Evolutionary conservation across 768 basidiomycete genomes (phyloP), one percentile per base, ranked within the genome.

Genomic region (Mycena albidolilacea): DNA sequence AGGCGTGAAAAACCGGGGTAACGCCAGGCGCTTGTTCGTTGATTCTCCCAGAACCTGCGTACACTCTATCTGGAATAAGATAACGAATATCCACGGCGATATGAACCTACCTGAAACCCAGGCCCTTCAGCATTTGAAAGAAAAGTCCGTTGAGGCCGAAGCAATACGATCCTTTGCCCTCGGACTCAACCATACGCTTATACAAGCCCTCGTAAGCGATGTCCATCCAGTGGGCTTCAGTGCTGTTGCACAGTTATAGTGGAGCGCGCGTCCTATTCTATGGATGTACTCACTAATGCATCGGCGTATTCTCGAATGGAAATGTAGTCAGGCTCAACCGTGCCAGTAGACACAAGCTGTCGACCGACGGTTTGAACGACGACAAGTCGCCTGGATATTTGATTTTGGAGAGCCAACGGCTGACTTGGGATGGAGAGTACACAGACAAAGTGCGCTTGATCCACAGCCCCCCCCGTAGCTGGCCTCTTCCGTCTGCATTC

Each of bases 241-340:
- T 72, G 63, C 74, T 75, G 19, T 46, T n/a, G 19, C 19, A 64
- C 38, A 35, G 30, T 37, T 21, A 38, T 7, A 10, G 57, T 19
- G 58, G 1, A 17, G 50, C n/a, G 2, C 11, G 10, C 30, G 6
- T 2, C 7, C 41, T n/a, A 19, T 37, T 7, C 14, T 39, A 54
- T 2, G 0, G 14, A 19, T 4, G 1, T 5, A 67, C 73, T 43
- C 57, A 75, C 74, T 75, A 75, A 44, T 75, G 70, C 74, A 75
- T 69, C 8, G 74, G 59, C 7, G 74, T 75, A 50, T 75, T 72
- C 46, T 75, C 74, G 44, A 75, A 75, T 37, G 74, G 74, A 23
- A 72, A 75, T 5, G 74, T 72, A 6, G 68, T 64, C 19, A 72
- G 62, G 58, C 61, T 71, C 57, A 75, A 41, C 43, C 67, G 67